A percentile compares a stretch with the other conserved stretches of the same genome.
Conservation (phyloP, 2,329 filamentous ascomycete genomes). For the Colletotrichum spaethianum region DNA sequence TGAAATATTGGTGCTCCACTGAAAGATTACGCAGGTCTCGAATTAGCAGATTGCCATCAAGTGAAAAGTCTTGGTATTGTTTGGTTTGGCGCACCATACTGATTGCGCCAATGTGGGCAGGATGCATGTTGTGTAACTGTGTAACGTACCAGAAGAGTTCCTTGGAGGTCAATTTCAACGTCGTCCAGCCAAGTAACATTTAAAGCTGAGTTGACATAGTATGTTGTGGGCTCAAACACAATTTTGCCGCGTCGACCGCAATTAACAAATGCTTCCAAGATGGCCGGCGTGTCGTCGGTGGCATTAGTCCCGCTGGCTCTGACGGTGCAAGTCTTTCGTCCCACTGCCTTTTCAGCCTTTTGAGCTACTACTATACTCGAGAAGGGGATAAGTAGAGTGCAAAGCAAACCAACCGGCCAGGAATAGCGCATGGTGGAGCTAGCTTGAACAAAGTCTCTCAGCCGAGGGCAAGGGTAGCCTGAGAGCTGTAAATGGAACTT, state of each 20-base stretch:
- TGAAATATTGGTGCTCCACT: conserved; percentile 55
- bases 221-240: conserved; percentile 50
- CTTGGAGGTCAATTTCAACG: conserved; percentile 24
- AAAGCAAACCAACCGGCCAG: neutral
- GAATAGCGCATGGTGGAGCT: neutral
- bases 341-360: neutral
- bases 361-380: neutral
- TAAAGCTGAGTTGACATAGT: conserved; percentile 47
- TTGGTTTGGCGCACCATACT: neutral
- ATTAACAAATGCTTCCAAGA: conserved; percentile 49
- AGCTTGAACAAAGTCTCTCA: neutral
- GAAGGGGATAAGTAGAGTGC: neutral
- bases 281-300: conserved; percentile 50
- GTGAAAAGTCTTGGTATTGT: conserved; percentile 1
- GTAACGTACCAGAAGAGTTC: conserved; percentile 8
- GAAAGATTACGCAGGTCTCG: neutral
- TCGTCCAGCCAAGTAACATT: conserved; percentile 23
- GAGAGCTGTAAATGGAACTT: neutral
- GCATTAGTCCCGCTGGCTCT: conserved; percentile 43
- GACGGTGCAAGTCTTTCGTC: conserved; percentile 47
- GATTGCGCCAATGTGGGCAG: neutral
- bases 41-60: conserved; percentile 1
- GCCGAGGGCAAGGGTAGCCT: neutral
- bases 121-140: conserved; percentile 7
- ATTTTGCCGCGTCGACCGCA: conserved; percentile 48